phyloP scores from a whole-genome alignment of 1,284 basidiomycete species.

The Boletus mariae region DNA sequence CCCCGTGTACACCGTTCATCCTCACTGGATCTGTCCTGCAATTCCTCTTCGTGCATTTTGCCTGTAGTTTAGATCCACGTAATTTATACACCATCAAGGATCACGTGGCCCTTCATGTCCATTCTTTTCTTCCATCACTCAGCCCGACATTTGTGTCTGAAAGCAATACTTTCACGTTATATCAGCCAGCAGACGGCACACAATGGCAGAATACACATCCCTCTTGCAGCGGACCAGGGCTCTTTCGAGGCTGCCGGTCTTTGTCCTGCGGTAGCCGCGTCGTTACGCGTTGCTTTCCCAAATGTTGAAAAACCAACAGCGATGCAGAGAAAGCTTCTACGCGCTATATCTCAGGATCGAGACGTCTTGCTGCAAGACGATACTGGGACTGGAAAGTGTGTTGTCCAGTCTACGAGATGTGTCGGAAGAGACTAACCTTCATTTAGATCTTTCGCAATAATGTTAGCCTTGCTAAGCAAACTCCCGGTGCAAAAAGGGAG shows the following conservation, averaged over 20 bases:
- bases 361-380: conserved; percentile 65
- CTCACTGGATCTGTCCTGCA: conserved; percentile 17
- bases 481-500: conserved; percentile 30
- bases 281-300: conserved; percentile 59
- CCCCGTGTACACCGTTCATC: conserved; percentile 27
- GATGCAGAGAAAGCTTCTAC: conserved; percentile 59
- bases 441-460: conserved; percentile 67
- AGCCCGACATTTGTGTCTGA: conserved; percentile 17
- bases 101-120: conserved; percentile 25
- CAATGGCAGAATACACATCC: neutral
- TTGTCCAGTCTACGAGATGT: conserved; percentile 10
- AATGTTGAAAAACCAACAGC: conserved; percentile 54
- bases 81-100: neutral
- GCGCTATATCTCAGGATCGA: conserved; percentile 51
- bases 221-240: conserved; percentile 2
- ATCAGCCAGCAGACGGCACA: conserved; percentile 20
- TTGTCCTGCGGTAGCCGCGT: conserved; percentile 43
- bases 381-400: conserved; percentile 76
- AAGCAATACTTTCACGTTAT: conserved; percentile 11
- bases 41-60: conserved; percentile 3
- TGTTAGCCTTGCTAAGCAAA: conserved; percentile 63
- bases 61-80: conserved; percentile 19
- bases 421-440: conserved; percentile 1
- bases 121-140: conserved; percentile 13
- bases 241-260: conserved; percentile 53